phyloP scores from a whole-genome alignment of 2,329 filamentous ascomycete species.

The Beauveria asiatica region DNA sequence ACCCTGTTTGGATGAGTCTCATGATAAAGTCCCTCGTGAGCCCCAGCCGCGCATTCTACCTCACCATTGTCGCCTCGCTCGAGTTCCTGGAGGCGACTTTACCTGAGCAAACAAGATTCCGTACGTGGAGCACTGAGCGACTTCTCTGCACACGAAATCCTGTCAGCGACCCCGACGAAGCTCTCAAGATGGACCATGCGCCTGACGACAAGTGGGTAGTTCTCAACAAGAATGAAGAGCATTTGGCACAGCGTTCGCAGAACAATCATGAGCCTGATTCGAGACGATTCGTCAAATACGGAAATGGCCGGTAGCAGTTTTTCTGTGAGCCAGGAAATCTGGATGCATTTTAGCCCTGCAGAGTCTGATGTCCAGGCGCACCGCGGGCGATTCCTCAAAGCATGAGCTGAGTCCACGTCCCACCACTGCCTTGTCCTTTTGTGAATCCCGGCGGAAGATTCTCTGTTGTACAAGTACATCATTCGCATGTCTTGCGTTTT shows the following conservation, averaged over 20 bases:
- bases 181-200: constrained; percentile 42
- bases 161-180: constrained; percentile 27
- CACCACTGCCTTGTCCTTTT: not conserved
- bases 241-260: constrained; percentile 30
- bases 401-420: not conserved
- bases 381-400: constrained; percentile 1
- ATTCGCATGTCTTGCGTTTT: not conserved
- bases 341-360: constrained; percentile 24
- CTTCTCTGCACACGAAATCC: constrained; percentile 37
- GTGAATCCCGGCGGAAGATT: too few species aligned
- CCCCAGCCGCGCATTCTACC: constrained; percentile 50
- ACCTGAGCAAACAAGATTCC: constrained; percentile 36
- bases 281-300: not conserved
- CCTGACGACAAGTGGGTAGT: constrained; percentile 50
- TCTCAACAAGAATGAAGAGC: constrained; percentile 38
- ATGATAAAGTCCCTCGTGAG: constrained; percentile 57
- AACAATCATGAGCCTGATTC: constrained; percentile 12
- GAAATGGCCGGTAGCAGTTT: not conserved
- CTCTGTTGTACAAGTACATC: not conserved
- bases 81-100: constrained; percentile 52
- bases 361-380: constrained; percentile 17
- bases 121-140: constrained; percentile 42
- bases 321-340: constrained; percentile 23
- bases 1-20: constrained; percentile 48
- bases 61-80: constrained; percentile 54